These are phyloP conservation scores for Dunaliella primolecta DNA, from an alignment of 139 green algal genomes.

Conservation along the genomic window DNA sequence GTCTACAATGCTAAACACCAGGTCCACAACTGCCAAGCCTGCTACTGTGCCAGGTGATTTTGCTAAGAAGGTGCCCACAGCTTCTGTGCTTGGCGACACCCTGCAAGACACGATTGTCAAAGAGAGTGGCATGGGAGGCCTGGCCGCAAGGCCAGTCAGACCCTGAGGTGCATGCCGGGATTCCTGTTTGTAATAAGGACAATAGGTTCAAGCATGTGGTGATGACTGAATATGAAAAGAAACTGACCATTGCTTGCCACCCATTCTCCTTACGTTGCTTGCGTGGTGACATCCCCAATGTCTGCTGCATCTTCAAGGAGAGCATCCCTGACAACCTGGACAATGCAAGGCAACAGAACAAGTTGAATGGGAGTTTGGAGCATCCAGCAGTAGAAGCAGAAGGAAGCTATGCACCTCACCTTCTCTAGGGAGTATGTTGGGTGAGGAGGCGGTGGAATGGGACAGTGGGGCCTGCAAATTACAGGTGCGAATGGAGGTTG, in stretches of 20 bases:
- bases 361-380: not conserved
- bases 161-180: not conserved
- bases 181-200: not conserved
- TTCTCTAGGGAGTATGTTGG: slow-evolving; percentile 72
- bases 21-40: slow-evolving; percentile 78
- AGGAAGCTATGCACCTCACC: slow-evolving; percentile 14
- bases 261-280: slow-evolving; percentile 71
- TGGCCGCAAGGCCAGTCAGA: not conserved
- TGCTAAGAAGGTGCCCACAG: slow-evolving; percentile 82
- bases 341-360: not conserved
- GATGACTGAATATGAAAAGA: slow-evolving; percentile 3
- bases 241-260: not conserved
- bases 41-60: slow-evolving; percentile 90
- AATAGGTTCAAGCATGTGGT: not conserved
- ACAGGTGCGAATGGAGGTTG: no score
- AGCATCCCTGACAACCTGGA: slow-evolving; percentile 39
- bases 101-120: slow-evolving; percentile 40
- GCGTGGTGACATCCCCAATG: slow-evolving; percentile 85
- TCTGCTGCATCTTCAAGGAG: slow-evolving; percentile 80
- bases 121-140: not conserved
- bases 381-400: slow-evolving; percentile 3
- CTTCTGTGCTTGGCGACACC: slow-evolving; percentile 65
- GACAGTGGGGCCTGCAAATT: slow-evolving; percentile 17
- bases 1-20: slow-evolving; percentile 82
- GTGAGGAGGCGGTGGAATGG: slow-evolving; percentile 68